Evolutionary conservation across 2,329 filamentous ascomycete species (phyloP), one percentile per base, ranked within the genome.

Genomic region (Cytospora leucostoma): DNA sequence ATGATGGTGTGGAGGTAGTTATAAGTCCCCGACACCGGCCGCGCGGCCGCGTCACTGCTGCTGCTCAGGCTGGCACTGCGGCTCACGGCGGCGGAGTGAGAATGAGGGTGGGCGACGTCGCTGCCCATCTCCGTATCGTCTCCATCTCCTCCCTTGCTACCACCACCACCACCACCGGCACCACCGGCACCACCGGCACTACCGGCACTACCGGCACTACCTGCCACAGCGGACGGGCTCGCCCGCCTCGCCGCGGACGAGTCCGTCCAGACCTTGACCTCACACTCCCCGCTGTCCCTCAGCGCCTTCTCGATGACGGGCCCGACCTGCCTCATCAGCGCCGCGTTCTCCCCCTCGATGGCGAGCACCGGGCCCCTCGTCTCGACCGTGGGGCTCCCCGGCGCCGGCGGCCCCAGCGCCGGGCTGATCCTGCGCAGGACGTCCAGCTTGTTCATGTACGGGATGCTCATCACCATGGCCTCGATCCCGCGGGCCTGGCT

Each of bases 281-380:
- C 63, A 78, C 81, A 70, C 58, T 83, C 79, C 15, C 74, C 74
- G 13, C 77, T 77, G 7, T 73, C 73, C 2, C 71, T 68, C 51
- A 96, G 79, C 69, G 88, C 88, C 38, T 82, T 80, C 61, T 89
- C 83, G 21, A 97, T 84, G 19, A 84, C 82, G 3, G 81, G 77
- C 4, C 91, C 87, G 4, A 91, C 84, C 11, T 84, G 80, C 1
- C 78, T 74, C 11, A 84, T 71, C 27, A 84, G 68, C n/a, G 71
- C 70, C 7, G 73, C 67, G 63, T 88, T 84, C 19, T 89, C 82
- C 0, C 93, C 93, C 74, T 98, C 94, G 34, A 98, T 79, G 0
- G 91, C 89, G 66, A 98, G 88, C 44, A 97, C 84, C 0, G 90
- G 85, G 0, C 94, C 93, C n/a, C 93, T 85, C 7, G 80, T 78